Evolutionary conservation across 805 yeast species (phyloP).

Genomic region (Wickerhamiella allomyrinae): DNA sequence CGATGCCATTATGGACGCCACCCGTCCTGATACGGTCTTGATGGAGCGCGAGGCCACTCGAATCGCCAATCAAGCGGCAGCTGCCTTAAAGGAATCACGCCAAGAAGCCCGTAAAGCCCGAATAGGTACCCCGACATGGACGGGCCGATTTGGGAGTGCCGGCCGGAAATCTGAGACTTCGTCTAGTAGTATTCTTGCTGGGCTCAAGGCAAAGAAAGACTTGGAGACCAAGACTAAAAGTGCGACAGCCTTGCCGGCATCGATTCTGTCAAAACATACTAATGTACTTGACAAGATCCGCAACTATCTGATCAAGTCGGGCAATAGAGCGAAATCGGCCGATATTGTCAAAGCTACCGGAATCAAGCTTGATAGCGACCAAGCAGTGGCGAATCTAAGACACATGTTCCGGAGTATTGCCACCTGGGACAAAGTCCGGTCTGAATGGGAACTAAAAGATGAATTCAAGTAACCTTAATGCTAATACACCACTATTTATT

Average conservation of each 20-base stretch:
- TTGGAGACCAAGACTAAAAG: constrained; percentile 19
- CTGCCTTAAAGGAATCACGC: constrained; percentile 45
- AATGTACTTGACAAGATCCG: constrained; percentile 27
- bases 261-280: constrained; percentile 14
- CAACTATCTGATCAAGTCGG: constrained; percentile 30
- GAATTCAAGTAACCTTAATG: not conserved
- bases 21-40: constrained; percentile 37
- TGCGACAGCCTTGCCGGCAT: not conserved
- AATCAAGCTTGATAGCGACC: constrained; percentile 31
- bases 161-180: constrained; percentile 32
- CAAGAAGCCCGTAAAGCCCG: constrained; percentile 31
- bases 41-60: constrained; percentile 51
- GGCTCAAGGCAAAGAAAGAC: constrained; percentile 32
- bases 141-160: constrained; percentile 81
- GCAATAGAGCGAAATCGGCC: constrained; percentile 30
- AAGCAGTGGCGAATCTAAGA: constrained; percentile 46
- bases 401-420: constrained; percentile 58
- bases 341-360: constrained; percentile 31
- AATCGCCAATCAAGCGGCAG: constrained; percentile 48
- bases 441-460: not conserved
- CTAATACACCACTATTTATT: too few species aligned
- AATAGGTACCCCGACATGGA: constrained; percentile 89
- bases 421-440: constrained; percentile 33
- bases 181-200: constrained; percentile 28
- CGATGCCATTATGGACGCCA: constrained; percentile 53